These are phyloP conservation scores for Solanum habrochaites DNA, from an alignment of 257 asterid species.

Conservation along the genomic window DNA sequence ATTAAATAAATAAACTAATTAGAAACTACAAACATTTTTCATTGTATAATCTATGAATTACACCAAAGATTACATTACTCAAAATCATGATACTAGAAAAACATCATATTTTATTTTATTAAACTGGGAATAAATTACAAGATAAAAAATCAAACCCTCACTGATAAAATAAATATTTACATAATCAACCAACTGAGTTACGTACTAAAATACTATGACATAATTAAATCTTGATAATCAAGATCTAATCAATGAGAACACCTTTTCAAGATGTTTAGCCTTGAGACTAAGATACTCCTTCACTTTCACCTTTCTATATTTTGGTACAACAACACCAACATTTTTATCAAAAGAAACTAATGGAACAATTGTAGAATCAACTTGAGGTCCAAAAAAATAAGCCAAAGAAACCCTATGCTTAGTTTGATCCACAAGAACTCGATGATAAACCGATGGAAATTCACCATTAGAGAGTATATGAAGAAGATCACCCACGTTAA, in stretches of 20 bases:
- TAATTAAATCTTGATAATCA: neutral
- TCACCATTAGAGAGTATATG: conserved; percentile 53
- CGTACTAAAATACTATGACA: neutral
- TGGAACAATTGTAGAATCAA: conserved; percentile 36
- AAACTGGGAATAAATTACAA: neutral
- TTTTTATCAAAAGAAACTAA: neutral
- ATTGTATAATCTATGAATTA: neutral
- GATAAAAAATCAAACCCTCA: neutral
- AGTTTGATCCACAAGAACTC: conserved; percentile 44
- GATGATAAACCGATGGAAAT: conserved; percentile 34
- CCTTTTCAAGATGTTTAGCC: conserved; percentile 48
- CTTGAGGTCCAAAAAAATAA: conserved; percentile 46
- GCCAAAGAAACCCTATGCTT: conserved; percentile 45
- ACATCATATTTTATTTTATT: neutral
- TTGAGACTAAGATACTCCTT: conserved; percentile 52
- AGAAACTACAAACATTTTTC: neutral
- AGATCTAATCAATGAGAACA: conserved; percentile 25
- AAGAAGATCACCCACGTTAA: conserved; percentile 67
- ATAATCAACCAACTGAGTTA: neutral
- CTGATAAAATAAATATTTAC: neutral
- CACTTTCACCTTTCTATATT: conserved; percentile 31
- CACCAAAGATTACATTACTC: neutral
- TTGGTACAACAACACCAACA: conserved; percentile 3
- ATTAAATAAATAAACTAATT: neutral
- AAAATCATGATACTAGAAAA: neutral